A percentile compares a stretch with the other conserved stretches of the same genome.
Conservation (phyloP, 352 stramenopile species). For the Globisporangium okanoganense region DNA sequence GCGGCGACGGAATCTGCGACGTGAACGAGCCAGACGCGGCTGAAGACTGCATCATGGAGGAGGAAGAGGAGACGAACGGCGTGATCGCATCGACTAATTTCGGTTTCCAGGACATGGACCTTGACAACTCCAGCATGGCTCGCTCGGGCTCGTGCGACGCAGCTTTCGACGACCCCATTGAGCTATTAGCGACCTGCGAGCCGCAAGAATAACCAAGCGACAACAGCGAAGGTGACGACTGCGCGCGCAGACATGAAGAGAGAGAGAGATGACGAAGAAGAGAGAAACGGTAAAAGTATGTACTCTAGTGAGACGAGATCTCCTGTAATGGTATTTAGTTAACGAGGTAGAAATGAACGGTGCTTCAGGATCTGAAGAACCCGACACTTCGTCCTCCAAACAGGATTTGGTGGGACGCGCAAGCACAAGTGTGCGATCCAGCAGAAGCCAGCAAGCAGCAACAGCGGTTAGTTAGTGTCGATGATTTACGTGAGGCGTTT, state of each 20-base stretch:
- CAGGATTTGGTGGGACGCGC: slow-evolving; percentile 4
- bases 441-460: background rate
- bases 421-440: background rate
- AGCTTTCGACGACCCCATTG: slow-evolving; percentile 29
- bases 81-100: slow-evolving; percentile 22
- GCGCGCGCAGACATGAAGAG: background rate
- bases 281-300: slow-evolving; percentile 16
- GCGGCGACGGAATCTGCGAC: slow-evolving; percentile 26
- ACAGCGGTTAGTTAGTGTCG: slow-evolving; percentile 8
- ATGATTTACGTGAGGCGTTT: slow-evolving; percentile 6
- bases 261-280: background rate
- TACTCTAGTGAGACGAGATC: slow-evolving; percentile 28
- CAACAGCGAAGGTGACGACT: background rate
- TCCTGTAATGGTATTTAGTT: slow-evolving; percentile 24
- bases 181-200: slow-evolving; percentile 28
- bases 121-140: background rate
- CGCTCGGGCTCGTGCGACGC: slow-evolving; percentile 11
- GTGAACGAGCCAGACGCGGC: slow-evolving; percentile 37
- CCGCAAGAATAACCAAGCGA: slow-evolving; percentile 20
- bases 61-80: slow-evolving; percentile 26
- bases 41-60: slow-evolving; percentile 49
- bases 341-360: slow-evolving; percentile 14
- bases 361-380: background rate
- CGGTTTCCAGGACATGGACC: slow-evolving; percentile 14
- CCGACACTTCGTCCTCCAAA: slow-evolving; percentile 3